A percentile compares a stretch with the other conserved stretches of the same genome.
Evolutionary conservation across 2,329 filamentous ascomycete species (phyloP).

Genomic region (Microdochium nivale): DNA sequence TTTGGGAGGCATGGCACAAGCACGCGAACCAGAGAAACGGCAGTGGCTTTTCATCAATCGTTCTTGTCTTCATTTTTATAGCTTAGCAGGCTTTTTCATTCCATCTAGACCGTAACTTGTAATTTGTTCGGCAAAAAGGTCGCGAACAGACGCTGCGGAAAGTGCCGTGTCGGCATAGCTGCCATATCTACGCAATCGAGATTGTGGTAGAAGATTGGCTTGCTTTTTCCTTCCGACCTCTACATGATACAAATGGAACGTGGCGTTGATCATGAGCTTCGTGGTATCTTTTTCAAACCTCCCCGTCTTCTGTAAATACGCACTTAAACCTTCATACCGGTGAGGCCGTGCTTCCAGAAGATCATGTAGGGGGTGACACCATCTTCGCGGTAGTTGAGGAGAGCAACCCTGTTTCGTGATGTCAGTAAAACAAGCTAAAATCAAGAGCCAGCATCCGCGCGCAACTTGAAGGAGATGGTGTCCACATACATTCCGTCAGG

Average conservation of each 20-base stretch:
- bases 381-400: slow-evolving; percentile 97
- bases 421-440: not conserved
- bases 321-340: slow-evolving; percentile 81
- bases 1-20: not conserved
- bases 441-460: not conserved
- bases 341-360: slow-evolving; percentile 92
- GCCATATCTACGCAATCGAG: not conserved
- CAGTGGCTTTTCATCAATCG: slow-evolving; percentile 6
- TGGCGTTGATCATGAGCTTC: not conserved
- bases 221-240: not conserved
- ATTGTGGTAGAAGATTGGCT: not conserved
- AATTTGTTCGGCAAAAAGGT: not conserved
- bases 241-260: not conserved
- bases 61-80: slow-evolving; percentile 2
- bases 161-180: not conserved
- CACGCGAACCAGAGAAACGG: not conserved
- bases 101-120: slow-evolving; percentile 1
- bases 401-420: slow-evolving; percentile 55
- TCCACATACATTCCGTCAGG: slow-evolving; percentile 79
- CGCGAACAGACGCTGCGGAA: not conserved
- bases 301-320: not conserved
- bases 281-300: not conserved
- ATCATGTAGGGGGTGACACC: slow-evolving; percentile 83
- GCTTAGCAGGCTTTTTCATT: slow-evolving; percentile 1
- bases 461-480: no score